Evolutionary conservation across 208 protist genomes (phyloP).

Genomic region (Trypanosoma avium): DNA sequence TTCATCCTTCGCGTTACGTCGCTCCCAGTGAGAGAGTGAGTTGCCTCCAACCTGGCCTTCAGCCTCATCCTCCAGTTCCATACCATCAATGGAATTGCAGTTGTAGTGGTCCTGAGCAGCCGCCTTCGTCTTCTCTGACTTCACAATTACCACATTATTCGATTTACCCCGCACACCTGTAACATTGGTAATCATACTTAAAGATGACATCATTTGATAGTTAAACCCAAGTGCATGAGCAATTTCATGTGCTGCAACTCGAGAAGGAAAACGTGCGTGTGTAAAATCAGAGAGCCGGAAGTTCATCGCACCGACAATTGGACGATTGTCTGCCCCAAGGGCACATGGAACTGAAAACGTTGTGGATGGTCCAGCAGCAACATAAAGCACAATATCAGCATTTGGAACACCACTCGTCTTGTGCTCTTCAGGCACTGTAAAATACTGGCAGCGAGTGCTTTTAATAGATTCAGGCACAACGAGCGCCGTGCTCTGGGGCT

Average conservation of each 20-base stretch:
- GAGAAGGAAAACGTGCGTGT: constrained; percentile 7
- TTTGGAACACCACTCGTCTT: constrained; percentile 1
- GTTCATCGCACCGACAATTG: constrained; percentile 44
- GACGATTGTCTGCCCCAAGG: constrained; percentile 14
- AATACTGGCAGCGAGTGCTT: not conserved
- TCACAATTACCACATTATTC: not conserved
- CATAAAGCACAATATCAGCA: constrained; percentile 29
- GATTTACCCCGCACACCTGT: constrained; percentile 6
- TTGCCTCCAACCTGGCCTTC: no score
- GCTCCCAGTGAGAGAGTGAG: constrained; percentile 25
- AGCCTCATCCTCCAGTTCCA: constrained; percentile 37
- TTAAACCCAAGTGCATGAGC: constrained; percentile 66
- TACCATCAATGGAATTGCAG: constrained; percentile 13
- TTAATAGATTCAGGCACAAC: not conserved
- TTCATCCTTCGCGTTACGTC: constrained; percentile 30
- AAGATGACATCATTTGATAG: not conserved
- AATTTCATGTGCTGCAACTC: constrained; percentile 57
- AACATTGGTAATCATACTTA: constrained; percentile 3
- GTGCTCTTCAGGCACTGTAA: constrained; percentile 16
- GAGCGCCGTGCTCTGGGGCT: not conserved
- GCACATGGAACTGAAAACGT: constrained; percentile 36
- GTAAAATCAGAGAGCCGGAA: constrained; percentile 32
- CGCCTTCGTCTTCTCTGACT: constrained; percentile 1
- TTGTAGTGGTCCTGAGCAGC: constrained; percentile 19
- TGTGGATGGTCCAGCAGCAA: constrained; percentile 11